Conservation (phyloP, 768 basidiomycete genomes). For the Tricholoma matsutake region DNA sequence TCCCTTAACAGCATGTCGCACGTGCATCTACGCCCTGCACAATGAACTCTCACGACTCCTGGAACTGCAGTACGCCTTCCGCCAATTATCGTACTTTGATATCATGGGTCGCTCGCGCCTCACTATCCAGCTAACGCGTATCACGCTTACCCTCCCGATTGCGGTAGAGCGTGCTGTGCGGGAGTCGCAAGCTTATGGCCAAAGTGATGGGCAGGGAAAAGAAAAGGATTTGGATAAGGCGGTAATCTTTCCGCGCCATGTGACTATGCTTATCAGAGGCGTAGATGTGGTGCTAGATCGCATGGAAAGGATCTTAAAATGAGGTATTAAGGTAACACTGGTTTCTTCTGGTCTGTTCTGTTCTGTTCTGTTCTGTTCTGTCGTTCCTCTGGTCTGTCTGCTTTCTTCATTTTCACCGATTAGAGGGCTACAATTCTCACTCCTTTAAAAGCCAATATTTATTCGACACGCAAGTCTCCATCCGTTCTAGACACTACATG, state of each 20-base stretch:
- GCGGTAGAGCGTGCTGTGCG: constrained; percentile 68
- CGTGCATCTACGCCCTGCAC: constrained; percentile 72
- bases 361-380: neutral
- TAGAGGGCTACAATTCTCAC: neutral
- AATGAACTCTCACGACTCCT: constrained; percentile 73
- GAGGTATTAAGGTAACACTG: neutral
- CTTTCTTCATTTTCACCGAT: neutral
- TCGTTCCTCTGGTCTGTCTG: neutral
- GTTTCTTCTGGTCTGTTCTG: neutral
- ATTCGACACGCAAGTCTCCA: too few species aligned
- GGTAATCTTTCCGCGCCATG: constrained; percentile 50
- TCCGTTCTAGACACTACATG: too few species aligned
- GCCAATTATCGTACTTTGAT: constrained; percentile 74
- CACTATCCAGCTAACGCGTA: constrained; percentile 73
- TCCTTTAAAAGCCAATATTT: neutral
- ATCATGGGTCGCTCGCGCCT: constrained; percentile 71
- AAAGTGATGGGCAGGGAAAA: constrained; percentile 1
- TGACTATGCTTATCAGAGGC: constrained; percentile 58
- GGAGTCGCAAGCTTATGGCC: constrained; percentile 34
- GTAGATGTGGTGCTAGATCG: constrained; percentile 61
- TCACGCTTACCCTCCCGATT: constrained; percentile 72
- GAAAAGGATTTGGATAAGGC: constrained; percentile 11
- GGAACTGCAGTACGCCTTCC: constrained; percentile 76
- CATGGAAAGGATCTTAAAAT: constrained; percentile 57
- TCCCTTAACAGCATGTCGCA: constrained; percentile 58